Evolutionary conservation across 192 early-diverging fungal species (phyloP), one percentile per base, ranked within the genome.

Genomic region (Mortierella claussenii): DNA sequence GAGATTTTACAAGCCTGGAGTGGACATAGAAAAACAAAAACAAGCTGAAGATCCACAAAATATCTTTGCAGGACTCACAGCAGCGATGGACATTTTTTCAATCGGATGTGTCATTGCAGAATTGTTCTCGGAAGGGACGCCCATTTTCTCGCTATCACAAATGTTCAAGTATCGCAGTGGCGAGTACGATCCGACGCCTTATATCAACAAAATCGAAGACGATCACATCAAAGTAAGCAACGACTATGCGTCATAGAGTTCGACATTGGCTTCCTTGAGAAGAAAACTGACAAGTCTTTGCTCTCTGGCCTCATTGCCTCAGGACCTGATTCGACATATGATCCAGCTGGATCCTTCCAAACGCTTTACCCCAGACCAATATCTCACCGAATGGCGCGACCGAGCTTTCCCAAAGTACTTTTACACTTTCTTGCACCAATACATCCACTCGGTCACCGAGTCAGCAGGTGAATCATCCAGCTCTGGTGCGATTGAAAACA

Each of bases 21-120:
- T 80, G 24, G 90, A 89, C n/a, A 84, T 85, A 20, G 88, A 85
- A 42, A 70, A 76, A 45, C 65, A 74, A 23, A 80, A 49, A 26
- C 56, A 62, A 21, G 79, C 59, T 40, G 68, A 80, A 21, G 65
- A 73, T 26, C 50, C 68, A 3, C 37, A 53, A 4, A 60, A 79
- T 28, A 60, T 61, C 6, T 67, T 69, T 51, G 40, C 60, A 57
- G 88, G 84, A 53, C 55, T 94, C 17, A 92, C 84, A 31, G 81
- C 90, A 13, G 91, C 88, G 9, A 99, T 99, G 97, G 97, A 99
- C 62, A 88, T 99, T 18, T 99, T 99, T 79, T 93, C 94, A 1
- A 75, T 94, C 9, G 97, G 82, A 26, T 96, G 90, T 65, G 88
- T 91, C 0, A 95, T 99, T 71, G 96, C 95, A 2, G 97, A 99